Evolutionary conservation across 495 filamentous ascomycete species (phyloP).

Genomic region (Xylaria sp.): DNA sequence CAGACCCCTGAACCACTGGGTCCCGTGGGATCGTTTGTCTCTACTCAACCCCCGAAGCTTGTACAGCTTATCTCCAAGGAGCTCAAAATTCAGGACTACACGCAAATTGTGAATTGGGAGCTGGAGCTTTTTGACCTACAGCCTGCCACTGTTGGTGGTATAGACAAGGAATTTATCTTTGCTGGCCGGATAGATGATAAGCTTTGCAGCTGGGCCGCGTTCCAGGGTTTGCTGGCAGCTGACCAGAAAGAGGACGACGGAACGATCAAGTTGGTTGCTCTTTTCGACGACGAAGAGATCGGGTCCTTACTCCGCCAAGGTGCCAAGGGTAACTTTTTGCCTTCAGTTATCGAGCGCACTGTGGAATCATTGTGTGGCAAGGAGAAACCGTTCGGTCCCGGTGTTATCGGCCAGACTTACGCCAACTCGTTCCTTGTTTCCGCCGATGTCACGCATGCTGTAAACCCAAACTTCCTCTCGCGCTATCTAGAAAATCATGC

Average conservation of each 20-base stretch:
- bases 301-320: constrained; percentile 90
- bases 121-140: constrained; percentile 95
- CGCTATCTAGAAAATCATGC: constrained; percentile 85
- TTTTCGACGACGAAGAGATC: constrained; percentile 97
- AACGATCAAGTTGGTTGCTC: constrained; percentile 81
- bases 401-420: constrained; percentile 80
- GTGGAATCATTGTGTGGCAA: constrained; percentile 67
- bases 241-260: constrained; percentile 57
- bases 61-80: constrained; percentile 81
- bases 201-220: constrained; percentile 90
- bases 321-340: constrained; percentile 85
- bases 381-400: constrained; percentile 60
- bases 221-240: constrained; percentile 79
- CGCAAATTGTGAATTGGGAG: constrained; percentile 91
- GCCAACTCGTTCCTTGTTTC: constrained; percentile 93
- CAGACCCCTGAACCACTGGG: constrained; percentile 50
- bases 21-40: constrained; percentile 66
- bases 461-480: constrained; percentile 88
- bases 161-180: constrained; percentile 95
- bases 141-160: constrained; percentile 80
- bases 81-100: constrained; percentile 70
- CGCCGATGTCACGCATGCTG: constrained; percentile 91
- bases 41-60: constrained; percentile 82
- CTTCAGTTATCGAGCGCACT: constrained; percentile 77
- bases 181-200: constrained; percentile 96